phyloP scores from a whole-genome alignment of 1,284 basidiomycete genomes.

The Austroboletus sp. region DNA sequence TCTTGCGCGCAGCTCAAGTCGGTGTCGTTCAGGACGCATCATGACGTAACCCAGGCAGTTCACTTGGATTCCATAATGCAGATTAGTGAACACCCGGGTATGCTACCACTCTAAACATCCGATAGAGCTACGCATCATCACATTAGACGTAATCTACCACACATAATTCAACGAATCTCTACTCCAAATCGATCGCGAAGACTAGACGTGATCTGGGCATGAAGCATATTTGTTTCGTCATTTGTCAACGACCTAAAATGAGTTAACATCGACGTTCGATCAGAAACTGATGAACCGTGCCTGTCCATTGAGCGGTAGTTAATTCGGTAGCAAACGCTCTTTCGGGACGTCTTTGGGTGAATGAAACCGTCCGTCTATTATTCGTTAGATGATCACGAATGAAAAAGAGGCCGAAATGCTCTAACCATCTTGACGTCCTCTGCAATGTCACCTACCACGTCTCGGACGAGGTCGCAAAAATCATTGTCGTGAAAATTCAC shows the following conservation, averaged over 20 bases:
- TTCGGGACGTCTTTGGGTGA: conserved; percentile 81
- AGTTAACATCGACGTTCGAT: neutral
- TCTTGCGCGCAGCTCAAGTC: conserved; percentile 92
- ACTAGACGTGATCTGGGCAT: conserved; percentile 50
- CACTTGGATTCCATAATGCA: conserved; percentile 1
- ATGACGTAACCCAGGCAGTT: conserved; percentile 28
- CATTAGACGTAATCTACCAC: conserved; percentile 33
- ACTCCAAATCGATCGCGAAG: conserved; percentile 61
- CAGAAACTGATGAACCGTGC: conserved; percentile 32
- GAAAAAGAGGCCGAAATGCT: conserved; percentile 6
- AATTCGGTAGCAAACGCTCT: conserved; percentile 84
- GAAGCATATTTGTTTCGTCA: conserved; percentile 81
- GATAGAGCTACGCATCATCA: conserved; percentile 20
- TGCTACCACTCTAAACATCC: conserved; percentile 17
- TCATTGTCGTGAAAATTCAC: conserved; percentile 84
- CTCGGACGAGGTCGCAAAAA: conserved; percentile 90
- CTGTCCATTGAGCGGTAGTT: conserved; percentile 97
- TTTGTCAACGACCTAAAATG: conserved; percentile 72
- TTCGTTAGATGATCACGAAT: conserved; percentile 9
- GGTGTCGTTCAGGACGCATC: conserved; percentile 79
- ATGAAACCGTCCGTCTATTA: conserved; percentile 83
- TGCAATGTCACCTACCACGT: conserved; percentile 84
- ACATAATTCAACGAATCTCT: conserved; percentile 61
- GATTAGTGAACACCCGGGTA: conserved; percentile 12
- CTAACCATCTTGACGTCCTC: conserved; percentile 84